Evolutionary conservation across 2,329 filamentous ascomycete species (phyloP).

Genomic region (Orbilia brochopaga): DNA sequence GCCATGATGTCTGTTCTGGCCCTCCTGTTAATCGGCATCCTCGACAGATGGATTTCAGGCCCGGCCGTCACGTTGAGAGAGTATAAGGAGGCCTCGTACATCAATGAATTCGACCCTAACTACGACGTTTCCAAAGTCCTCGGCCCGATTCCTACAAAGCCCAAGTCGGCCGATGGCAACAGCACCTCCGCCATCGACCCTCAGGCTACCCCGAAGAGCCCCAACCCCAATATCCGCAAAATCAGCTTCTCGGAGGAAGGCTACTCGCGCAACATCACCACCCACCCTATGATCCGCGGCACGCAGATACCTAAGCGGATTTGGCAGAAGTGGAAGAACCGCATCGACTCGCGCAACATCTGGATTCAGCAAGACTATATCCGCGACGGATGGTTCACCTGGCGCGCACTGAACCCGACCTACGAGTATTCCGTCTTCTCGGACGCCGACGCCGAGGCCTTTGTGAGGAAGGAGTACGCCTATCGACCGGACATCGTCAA

Average conservation of each 20-base stretch:
- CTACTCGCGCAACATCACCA: not conserved
- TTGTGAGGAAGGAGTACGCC: constrained; percentile 26
- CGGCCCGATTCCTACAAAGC: not conserved
- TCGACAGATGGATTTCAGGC: not conserved
- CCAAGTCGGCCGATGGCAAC: not conserved
- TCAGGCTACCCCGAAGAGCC: not conserved
- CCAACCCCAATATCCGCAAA: not conserved
- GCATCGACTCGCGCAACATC: constrained; percentile 21
- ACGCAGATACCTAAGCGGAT: constrained; percentile 23
- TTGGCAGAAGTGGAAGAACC: constrained; percentile 36
- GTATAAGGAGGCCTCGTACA: not conserved
- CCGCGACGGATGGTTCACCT: constrained; percentile 28
- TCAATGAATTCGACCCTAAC: not conserved
- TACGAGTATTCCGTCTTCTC: constrained; percentile 20
- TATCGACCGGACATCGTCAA: constrained; percentile 31
- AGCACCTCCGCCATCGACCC: not conserved
- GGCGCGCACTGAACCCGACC: constrained; percentile 9
- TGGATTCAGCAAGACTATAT: constrained; percentile 23
- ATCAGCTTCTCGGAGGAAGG: not conserved
- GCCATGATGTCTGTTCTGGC: not conserved
- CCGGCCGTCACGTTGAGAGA: not conserved
- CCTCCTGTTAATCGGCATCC: not conserved
- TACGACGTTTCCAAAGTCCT: not conserved
- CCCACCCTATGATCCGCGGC: not conserved
- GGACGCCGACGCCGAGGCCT: constrained; percentile 17